Conservation (phyloP, 1,139 yeast species). For the Blastobotrys raffinosifermentans region DNA sequence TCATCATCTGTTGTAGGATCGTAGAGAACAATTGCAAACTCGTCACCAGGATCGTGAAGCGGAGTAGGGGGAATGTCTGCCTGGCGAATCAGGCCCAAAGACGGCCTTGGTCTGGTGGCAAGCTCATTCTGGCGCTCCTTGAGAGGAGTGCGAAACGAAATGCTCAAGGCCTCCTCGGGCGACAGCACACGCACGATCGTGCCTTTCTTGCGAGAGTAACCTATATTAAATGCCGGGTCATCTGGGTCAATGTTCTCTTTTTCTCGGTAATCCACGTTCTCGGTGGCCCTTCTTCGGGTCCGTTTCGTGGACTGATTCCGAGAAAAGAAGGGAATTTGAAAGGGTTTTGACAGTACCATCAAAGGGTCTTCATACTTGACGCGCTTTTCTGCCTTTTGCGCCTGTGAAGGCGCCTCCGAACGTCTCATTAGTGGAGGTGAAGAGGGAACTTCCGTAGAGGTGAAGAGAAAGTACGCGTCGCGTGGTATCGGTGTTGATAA, state of each 20-base stretch:
- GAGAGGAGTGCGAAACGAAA: conserved; percentile 36
- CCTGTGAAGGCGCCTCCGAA: not conserved
- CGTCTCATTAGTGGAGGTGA: not conserved
- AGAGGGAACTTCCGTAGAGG: too few species aligned
- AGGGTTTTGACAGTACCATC: not conserved
- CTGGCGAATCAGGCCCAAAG: conserved; percentile 72
- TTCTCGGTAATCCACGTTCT: not conserved
- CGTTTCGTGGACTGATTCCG: not conserved
- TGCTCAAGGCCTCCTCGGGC: conserved; percentile 1
- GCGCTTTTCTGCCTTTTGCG: not conserved
- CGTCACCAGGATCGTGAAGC: conserved; percentile 87
- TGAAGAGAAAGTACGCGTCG: not conserved
- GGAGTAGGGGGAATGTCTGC: conserved; percentile 77
- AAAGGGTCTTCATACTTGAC: not conserved
- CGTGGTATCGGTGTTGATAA: not conserved
- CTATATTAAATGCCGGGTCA: not conserved
- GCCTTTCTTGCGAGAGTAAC: not conserved
- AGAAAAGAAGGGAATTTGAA: not conserved
- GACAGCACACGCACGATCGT: not conserved
- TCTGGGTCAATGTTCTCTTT: not conserved
- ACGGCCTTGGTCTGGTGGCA: conserved; percentile 54
- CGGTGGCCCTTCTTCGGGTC: not conserved
- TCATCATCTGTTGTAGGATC: conserved; percentile 82
- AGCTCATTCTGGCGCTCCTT: conserved; percentile 27
- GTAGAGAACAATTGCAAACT: conserved; percentile 87